Conservation (phyloP, 2,329 filamentous ascomycete species). For the Exophiala calicioides region DNA sequence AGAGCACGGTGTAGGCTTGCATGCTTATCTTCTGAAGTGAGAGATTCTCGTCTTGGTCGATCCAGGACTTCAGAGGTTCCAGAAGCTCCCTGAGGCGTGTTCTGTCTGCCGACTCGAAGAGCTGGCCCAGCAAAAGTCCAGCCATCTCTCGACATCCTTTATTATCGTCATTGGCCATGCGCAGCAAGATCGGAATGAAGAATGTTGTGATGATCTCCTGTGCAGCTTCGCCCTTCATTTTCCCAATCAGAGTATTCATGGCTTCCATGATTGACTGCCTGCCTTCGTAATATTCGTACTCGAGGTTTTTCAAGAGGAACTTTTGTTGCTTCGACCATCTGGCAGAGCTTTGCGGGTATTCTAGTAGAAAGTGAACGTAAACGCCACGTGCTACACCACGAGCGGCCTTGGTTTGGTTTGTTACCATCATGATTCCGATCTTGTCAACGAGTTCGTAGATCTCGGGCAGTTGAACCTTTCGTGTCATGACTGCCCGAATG, state of each 20-base stretch:
- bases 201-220: slow-evolving; percentile 79
- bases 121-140: slow-evolving; percentile 73
- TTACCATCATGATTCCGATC: slow-evolving; percentile 90
- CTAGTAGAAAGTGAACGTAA: slow-evolving; percentile 90
- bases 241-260: slow-evolving; percentile 79
- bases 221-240: slow-evolving; percentile 77
- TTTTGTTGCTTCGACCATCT: slow-evolving; percentile 85
- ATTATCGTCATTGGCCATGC: slow-evolving; percentile 85
- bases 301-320: slow-evolving; percentile 86
- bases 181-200: slow-evolving; percentile 82
- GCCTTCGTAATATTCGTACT: slow-evolving; percentile 85
- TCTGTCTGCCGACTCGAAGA: slow-evolving; percentile 75
- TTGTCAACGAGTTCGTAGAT: slow-evolving; percentile 92
- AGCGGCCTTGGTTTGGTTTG: slow-evolving; percentile 85
- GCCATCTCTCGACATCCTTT: slow-evolving; percentile 82
- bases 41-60: slow-evolving; percentile 71
- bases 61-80: slow-evolving; percentile 70
- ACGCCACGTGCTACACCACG: slow-evolving; percentile 84
- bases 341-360: slow-evolving; percentile 89
- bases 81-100: slow-evolving; percentile 72
- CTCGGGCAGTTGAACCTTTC: slow-evolving; percentile 79
- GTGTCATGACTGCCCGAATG: slow-evolving; percentile 79
- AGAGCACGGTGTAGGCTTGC: slow-evolving; percentile 79
- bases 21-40: slow-evolving; percentile 72
- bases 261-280: slow-evolving; percentile 92